Evolutionary conservation across 148 eudicot genomes (phyloP).

Genomic region (Selenicereus undatus): DNA sequence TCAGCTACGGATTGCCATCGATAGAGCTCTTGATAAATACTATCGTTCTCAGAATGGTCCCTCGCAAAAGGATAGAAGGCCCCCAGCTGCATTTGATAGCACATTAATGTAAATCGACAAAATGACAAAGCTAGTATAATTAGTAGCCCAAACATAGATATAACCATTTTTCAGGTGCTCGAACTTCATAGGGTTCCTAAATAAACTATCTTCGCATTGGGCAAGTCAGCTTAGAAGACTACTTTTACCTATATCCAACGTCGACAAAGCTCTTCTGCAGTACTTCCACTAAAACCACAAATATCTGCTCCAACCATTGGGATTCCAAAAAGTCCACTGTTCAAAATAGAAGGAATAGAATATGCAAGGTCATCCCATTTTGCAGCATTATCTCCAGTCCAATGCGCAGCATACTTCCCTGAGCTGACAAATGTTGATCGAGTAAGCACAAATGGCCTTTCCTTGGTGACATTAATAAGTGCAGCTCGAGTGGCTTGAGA

Average conservation of each 20-base stretch:
- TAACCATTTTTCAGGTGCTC: background rate
- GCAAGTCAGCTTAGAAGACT: no score
- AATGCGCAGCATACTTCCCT: conserved; percentile 50
- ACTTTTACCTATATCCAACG: conserved; percentile 50
- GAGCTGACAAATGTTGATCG: conserved; percentile 56
- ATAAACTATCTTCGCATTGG: no score
- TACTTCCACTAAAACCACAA: conserved; percentile 39
- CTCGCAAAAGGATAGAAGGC: conserved; percentile 61
- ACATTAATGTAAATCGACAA: background rate
- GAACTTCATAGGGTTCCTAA: no score
- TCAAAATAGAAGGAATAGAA: conserved; percentile 39
- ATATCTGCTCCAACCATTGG: conserved; percentile 64
- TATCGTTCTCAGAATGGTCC: conserved; percentile 37
- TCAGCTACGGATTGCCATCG: conserved; percentile 49
- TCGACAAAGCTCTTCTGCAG: conserved; percentile 51
- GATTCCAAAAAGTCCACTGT: conserved; percentile 46
- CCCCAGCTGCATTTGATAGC: conserved; percentile 33
- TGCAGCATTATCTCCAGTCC: conserved; percentile 58
- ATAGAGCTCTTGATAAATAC: conserved; percentile 45
- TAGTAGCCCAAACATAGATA: background rate
- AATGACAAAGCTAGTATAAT: background rate
- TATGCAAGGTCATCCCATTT: conserved; percentile 42
- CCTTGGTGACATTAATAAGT: conserved; percentile 29
- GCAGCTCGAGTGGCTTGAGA: conserved; percentile 43
- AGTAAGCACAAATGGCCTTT: conserved; percentile 42